Base-by-base conservation (phyloP, 2,329 filamentous ascomycete genomes). In the Colletotrichum liaoningense region DNA sequence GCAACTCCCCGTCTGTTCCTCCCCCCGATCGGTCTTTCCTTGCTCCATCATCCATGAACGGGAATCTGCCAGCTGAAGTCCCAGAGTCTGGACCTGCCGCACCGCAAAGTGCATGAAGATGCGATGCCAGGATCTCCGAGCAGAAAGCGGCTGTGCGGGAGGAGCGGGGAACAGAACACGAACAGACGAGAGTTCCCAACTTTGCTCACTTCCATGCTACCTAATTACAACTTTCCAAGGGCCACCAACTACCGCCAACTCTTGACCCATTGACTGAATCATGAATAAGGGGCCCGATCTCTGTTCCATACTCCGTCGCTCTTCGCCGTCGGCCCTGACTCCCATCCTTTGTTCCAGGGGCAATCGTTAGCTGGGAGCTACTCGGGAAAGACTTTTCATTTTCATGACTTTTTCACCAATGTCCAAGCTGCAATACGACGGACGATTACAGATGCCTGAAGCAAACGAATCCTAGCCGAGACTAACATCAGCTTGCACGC, bases 61-160 rank as follows among this genome's bases (percentile, higher is more conserved):
- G 28, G 8, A n/a, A n/a, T 7, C 60, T 52, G 58, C 58, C 22
- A 42, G 33, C 58, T 42, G 58, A 35, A 35, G 22, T 42, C 35
- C 14, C 12, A 54, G 30, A 64, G 49, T 56, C 30, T 64, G 49
- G 62, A 64, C 49, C 52, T 28, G 52, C 24, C 11, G 52, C 22
- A 33, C n/a, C 35, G 30, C 26, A 38, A 33, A n/a, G 64, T 56
- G 70, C 67, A 70, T 60, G 22, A 70, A 64, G 54, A 70, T 70
- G 54, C 35, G 59, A 70, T 58, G 58, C 69, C 38, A 69, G 38
- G 30, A 62, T 66, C 46, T 35, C 49, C 19, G 42, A 67, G 46
- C 30, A 60, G 58, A 58, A 49, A 24, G 57, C 69, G 64, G 52
- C 38, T 63, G 64, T 63, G 52, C 69, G 19, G 11, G n/a, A 38